phyloP scores from a whole-genome alignment of 2,329 filamentous ascomycete genomes.

The Colletotrichum tropicicola region DNA sequence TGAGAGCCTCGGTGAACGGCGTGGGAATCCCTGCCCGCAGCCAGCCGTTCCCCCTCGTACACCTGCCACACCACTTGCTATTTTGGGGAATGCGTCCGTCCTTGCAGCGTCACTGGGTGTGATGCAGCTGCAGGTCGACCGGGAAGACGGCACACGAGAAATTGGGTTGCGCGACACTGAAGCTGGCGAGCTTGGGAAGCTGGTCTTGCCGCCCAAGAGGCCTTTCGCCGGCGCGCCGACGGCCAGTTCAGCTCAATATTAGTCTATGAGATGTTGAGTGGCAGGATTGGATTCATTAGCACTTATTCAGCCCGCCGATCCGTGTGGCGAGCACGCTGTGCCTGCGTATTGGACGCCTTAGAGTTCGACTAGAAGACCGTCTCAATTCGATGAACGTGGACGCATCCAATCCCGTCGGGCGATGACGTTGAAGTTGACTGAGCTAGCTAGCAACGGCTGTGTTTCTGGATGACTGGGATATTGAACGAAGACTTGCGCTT shows the following conservation, averaged over 20 bases:
- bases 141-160: no score
- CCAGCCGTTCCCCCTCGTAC: background rate
- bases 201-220: no score
- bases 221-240: no score
- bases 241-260: no score
- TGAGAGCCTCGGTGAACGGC: constrained; percentile 19
- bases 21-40: background rate
- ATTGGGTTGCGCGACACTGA: no score
- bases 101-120: constrained; percentile 12
- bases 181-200: no score
- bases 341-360: background rate
- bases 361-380: background rate
- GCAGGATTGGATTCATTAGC: no score
- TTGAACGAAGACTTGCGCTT: background rate
- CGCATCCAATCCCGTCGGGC: background rate
- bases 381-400: background rate
- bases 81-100: constrained; percentile 13
- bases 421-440: background rate
- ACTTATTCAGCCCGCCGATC: background rate
- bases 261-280: no score
- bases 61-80: background rate
- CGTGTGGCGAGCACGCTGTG: background rate
- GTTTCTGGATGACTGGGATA: background rate
- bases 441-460: background rate
- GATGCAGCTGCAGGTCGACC: background rate